phyloP scores from a whole-genome alignment of 257 asterid genomes.

The Solanum chiquidenum region DNA sequence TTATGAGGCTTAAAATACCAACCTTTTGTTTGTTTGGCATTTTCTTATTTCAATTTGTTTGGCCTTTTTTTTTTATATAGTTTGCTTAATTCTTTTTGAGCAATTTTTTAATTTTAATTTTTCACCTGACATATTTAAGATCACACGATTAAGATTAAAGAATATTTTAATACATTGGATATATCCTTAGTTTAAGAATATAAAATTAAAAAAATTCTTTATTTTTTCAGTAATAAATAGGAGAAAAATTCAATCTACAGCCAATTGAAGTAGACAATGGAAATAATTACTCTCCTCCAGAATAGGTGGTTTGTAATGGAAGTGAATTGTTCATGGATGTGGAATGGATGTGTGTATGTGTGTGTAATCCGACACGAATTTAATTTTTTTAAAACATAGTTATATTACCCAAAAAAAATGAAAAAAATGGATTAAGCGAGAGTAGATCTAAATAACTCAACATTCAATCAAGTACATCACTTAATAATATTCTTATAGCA shows the following conservation, averaged over 20 bases:
- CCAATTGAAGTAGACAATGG: neutral
- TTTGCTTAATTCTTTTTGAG: no score
- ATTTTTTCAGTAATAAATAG: neutral
- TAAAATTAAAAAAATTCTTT: neutral
- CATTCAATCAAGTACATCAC: neutral
- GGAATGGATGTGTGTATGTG: neutral
- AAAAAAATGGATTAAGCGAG: neutral
- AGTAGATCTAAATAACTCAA: neutral
- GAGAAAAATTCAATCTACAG: neutral
- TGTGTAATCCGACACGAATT: neutral
- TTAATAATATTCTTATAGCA: neutral
- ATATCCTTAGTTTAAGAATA: no score
- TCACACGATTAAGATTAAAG: neutral
- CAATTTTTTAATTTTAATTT: no score
- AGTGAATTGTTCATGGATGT: neutral
- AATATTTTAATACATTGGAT: no score
- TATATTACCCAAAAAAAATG: neutral
- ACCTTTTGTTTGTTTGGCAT: no score
- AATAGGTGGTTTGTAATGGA: neutral
- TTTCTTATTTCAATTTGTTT: neutral
- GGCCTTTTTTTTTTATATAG: no score
- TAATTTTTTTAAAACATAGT: neutral
- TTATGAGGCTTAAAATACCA: no score
- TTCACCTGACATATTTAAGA: neutral
- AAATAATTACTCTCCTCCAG: neutral